Percentiles rank a stretch among this genome's conserved stretches.
These are phyloP conservation scores for Talaromyces stipitatus DNA, from an alignment of 495 filamentous ascomycete species.

Conservation along the genomic window DNA sequence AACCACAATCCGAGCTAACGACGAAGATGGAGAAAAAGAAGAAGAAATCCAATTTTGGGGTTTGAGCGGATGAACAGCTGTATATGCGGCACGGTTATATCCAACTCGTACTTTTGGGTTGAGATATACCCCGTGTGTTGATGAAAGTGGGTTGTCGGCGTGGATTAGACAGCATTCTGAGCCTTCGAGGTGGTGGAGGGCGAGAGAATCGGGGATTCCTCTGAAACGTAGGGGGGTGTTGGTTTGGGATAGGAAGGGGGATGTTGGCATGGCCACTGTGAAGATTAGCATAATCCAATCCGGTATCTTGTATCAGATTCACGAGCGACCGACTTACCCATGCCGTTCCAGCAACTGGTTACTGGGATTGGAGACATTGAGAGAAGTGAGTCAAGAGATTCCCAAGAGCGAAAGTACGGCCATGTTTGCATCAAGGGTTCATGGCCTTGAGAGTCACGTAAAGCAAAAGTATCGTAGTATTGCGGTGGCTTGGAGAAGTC, in stretches of 20 bases:
- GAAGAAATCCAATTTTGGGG: neutral
- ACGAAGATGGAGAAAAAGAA: neutral
- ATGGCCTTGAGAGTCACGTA: conserved; percentile 61
- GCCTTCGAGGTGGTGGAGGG: conserved; percentile 60
- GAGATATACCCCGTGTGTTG: conserved; percentile 57
- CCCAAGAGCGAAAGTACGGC: conserved; percentile 65
- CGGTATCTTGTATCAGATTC: neutral
- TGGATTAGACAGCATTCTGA: conserved; percentile 83
- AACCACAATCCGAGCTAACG: conserved; percentile 31
- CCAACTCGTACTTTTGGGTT: conserved; percentile 75
- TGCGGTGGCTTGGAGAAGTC: conserved; percentile 62
- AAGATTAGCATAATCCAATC: neutral
- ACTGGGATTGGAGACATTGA: conserved; percentile 56
- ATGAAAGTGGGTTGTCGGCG: conserved; percentile 55
- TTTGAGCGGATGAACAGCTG: conserved; percentile 34
- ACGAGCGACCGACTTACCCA: conserved; percentile 31
- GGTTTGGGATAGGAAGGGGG: conserved; percentile 3
- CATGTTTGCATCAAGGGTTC: conserved; percentile 57
- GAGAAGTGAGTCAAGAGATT: conserved; percentile 52
- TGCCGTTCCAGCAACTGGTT: conserved; percentile 77
- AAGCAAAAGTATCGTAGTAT: conserved; percentile 82
- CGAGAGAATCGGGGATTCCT: conserved; percentile 62
- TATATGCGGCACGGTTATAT: conserved; percentile 54
- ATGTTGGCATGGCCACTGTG: neutral
- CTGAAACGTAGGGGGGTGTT: conserved; percentile 54